Conservation (phyloP, 2,329 filamentous ascomycete genomes). For the Penicillium paneum region DNA sequence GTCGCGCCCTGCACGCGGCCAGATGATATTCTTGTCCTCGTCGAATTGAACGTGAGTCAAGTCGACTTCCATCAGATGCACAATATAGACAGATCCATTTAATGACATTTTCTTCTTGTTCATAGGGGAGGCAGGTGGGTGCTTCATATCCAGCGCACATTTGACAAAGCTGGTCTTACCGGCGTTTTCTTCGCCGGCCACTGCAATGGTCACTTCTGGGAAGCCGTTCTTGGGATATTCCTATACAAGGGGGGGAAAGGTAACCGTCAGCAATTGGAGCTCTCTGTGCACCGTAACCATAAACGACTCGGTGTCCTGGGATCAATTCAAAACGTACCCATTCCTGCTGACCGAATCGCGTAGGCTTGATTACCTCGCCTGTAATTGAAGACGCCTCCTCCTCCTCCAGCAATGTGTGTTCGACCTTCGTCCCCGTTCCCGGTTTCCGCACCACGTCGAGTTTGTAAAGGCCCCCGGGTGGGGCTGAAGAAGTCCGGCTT, state of each 20-base stretch:
- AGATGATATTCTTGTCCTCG: conserved; percentile 45
- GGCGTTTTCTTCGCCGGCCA: conserved; percentile 53
- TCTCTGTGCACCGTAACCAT: neutral
- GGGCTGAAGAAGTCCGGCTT: conserved; percentile 36
- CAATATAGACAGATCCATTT: conserved; percentile 54
- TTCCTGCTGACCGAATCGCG: conserved; percentile 19
- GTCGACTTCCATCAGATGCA: conserved; percentile 57
- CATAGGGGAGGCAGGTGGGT: conserved; percentile 38
- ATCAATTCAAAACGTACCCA: conserved; percentile 20
- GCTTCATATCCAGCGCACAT: conserved; percentile 54
- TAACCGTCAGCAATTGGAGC: conserved; percentile 13
- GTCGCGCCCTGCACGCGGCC: conserved; percentile 59
- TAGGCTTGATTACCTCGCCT: conserved; percentile 13
- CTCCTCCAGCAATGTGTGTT: conserved; percentile 31
- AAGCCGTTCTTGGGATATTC: conserved; percentile 31
- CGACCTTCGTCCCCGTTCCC: conserved; percentile 17
- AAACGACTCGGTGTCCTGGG: neutral
- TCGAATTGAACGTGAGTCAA: conserved; percentile 52
- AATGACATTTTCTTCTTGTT: conserved; percentile 56
- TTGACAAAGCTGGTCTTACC: conserved; percentile 61
- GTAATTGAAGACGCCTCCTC: conserved; percentile 22
- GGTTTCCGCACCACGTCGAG: conserved; percentile 24
- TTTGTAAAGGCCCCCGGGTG: conserved; percentile 30
- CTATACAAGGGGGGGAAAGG: conserved; percentile 10
- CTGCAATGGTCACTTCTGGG: conserved; percentile 57